phyloP scores from a whole-genome alignment of 176 grass and related monocot species.

The Stipa capillata region DNA sequence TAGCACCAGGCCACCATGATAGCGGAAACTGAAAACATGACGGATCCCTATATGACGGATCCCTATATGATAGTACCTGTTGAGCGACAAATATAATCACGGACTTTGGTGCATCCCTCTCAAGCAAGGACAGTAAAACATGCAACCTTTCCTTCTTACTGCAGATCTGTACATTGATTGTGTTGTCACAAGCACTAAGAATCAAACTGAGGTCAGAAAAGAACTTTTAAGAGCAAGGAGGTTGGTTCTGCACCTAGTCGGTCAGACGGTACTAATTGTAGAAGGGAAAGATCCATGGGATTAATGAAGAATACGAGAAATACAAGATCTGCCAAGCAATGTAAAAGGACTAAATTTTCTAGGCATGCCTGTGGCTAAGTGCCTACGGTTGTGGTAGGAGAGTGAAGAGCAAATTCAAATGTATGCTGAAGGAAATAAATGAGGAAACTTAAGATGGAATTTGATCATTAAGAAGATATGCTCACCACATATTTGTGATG shows the following conservation, averaged over 20 bases:
- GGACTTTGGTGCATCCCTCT: constrained; percentile 67
- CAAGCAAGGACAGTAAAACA: constrained; percentile 67
- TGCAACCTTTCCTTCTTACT: constrained; percentile 64
- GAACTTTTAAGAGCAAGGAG: not conserved
- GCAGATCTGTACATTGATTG: constrained; percentile 54
- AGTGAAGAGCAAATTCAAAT: not conserved
- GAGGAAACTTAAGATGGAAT: not conserved
- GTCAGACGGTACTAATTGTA: not conserved
- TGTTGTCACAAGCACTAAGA: not conserved
- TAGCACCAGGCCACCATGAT: not conserved
- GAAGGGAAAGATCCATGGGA: not conserved
- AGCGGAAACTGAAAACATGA: not conserved
- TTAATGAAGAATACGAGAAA: not conserved
- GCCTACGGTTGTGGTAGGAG: not conserved
- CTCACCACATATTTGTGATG: constrained; percentile 50
- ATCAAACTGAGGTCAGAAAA: not conserved
- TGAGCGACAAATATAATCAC: constrained; percentile 87
- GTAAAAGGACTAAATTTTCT: not conserved
- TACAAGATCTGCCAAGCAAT: not conserved
- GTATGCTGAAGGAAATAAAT: constrained; percentile 5
- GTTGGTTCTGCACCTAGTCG: not conserved
- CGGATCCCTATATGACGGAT: not conserved
- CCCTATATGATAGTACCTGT: no score
- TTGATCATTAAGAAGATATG: not conserved
- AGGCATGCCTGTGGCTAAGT: not conserved